Evolutionary conservation across 2,329 filamentous ascomycete species (phyloP), one percentile per base, ranked within the genome.

Genomic region (Aspergillus piperis): DNA sequence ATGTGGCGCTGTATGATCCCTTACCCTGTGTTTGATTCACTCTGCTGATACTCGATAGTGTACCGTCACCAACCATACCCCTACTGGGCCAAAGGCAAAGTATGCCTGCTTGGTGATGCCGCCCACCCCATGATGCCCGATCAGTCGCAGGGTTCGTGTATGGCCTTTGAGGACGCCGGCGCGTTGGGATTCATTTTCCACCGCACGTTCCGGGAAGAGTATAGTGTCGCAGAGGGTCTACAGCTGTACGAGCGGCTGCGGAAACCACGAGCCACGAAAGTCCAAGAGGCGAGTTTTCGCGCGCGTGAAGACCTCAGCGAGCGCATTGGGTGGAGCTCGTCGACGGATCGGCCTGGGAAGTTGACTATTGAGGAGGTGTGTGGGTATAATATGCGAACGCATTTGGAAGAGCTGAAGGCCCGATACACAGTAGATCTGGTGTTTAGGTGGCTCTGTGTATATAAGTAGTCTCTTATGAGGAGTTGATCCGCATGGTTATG

Each of bases 121-220:
- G 73, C 73, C 1, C 73, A 74, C 53, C 70, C 73, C 1, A 73
- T 75, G 69, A 68, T 74, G 64, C 73, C 72, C 1, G 70, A 73
- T 47, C 72, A 73, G 30, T 67, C 64, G 7, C 67, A 72, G 62
- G 66, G 77, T 6, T 75, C 74, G 0, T 79, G 75, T 58, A 72
- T 72, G 68, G 77, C 77, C 0, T 75, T 79, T 32, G 77, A 80
- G 62, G 77, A 80, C 60, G 76, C 76, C 5, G 77, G 69, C 0
- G 75, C 73, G 1, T 54, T 79, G 5, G 76, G 77, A 0, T 64
- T 76, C 4, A 63, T 78, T 15, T 78, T 78, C 65, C 57, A 68
- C 15, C 62, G 59, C n/a, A 60, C 55, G 6, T 71, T 69, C 57
- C 55, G 62, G 1, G 58, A 66, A 2, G 39, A 65, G 7, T 66